Evolutionary conservation across 305 asterid genomes (phyloP).

Genomic region (Caryopteris hybrid): DNA sequence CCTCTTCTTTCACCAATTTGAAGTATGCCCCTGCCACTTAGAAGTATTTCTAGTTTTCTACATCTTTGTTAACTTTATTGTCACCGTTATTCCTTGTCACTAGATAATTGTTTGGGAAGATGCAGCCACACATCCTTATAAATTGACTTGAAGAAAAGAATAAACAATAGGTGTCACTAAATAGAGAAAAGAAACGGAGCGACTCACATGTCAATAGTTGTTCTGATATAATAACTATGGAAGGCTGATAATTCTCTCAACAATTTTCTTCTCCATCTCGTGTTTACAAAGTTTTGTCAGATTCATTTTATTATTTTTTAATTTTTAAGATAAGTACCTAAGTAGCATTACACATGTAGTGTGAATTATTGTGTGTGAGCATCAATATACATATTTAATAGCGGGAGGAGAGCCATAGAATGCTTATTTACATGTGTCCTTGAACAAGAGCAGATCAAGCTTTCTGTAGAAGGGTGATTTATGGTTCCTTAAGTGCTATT

Average conservation of each 20-base stretch:
- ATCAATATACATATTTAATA: neutral
- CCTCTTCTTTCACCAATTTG: neutral
- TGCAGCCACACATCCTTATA: no score
- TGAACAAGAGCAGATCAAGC: neutral
- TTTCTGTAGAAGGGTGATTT: neutral
- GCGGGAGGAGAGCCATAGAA: neutral
- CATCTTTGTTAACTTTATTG: no score
- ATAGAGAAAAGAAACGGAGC: neutral
- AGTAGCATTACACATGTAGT: neutral
- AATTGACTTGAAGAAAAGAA: neutral
- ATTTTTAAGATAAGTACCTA: neutral
- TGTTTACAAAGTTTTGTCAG: neutral
- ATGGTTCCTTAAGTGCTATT: neutral
- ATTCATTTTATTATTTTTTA: neutral
- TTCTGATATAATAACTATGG: neutral
- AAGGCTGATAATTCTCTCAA: neutral
- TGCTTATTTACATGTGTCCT: neutral
- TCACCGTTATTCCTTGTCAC: no score
- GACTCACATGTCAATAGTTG: no score
- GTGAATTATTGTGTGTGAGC: neutral
- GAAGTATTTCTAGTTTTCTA: no score
- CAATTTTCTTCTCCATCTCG: neutral
- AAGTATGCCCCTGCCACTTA: conserved; percentile 6
- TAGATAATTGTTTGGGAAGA: no score
- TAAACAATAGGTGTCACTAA: neutral